Evolutionary conservation across 345 rosid genomes (phyloP).

Genomic region (Turritis glabra): DNA sequence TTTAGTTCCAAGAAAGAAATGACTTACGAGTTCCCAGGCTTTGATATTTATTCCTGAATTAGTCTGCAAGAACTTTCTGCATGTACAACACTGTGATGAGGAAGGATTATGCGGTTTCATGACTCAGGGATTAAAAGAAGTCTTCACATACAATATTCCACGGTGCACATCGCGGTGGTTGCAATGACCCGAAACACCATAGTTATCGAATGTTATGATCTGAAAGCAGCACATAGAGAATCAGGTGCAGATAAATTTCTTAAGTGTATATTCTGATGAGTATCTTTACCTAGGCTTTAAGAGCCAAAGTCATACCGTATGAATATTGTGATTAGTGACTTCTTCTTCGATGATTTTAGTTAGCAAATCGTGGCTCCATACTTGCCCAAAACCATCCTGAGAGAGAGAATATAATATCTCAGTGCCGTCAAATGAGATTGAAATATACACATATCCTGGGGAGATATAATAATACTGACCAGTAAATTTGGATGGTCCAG

Average conservation of each 20-base stretch:
- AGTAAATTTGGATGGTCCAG: conserved; percentile 70
- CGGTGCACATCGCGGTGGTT: conserved; percentile 72
- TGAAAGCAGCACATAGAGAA: conserved; percentile 34
- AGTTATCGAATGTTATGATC: conserved; percentile 74
- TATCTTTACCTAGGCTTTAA: neutral
- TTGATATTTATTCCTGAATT: conserved; percentile 51
- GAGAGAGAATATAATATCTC: conserved; percentile 24
- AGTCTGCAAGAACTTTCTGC: conserved; percentile 57
- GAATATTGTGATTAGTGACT: conserved; percentile 48
- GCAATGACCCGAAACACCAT: conserved; percentile 87
- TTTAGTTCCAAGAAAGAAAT: neutral
- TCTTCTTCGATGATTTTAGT: conserved; percentile 61
- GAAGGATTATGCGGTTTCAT: conserved; percentile 1
- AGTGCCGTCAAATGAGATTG: neutral
- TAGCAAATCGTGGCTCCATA: conserved; percentile 67
- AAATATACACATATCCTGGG: neutral
- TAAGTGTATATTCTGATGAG: neutral
- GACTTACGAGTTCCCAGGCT: conserved; percentile 82
- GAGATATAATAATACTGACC: conserved; percentile 40
- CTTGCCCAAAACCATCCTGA: conserved; percentile 87
- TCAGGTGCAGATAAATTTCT: neutral
- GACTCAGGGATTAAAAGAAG: neutral
- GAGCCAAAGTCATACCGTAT: conserved; percentile 50
- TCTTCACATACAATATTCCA: conserved; percentile 60
- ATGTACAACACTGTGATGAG: conserved; percentile 29